Evolutionary conservation across 169 alveolate genomes (phyloP).

Genomic region (Babesia caballi): DNA sequence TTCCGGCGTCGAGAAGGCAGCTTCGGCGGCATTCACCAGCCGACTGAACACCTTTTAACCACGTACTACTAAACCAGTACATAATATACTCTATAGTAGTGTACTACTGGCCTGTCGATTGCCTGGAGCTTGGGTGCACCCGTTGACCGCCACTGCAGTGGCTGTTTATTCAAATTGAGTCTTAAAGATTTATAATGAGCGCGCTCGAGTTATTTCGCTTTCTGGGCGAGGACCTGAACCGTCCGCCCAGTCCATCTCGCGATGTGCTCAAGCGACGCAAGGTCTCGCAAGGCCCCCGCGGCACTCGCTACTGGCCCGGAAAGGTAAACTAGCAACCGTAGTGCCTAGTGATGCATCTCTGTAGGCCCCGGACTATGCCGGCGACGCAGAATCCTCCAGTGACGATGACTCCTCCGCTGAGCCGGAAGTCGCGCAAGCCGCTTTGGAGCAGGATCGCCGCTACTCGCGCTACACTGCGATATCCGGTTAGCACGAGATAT

Average conservation of each 20-base stretch:
- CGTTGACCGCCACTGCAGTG: too few species aligned
- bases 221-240: constrained; percentile 58
- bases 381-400: constrained; percentile 1
- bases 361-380: constrained; percentile 51
- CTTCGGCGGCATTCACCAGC: constrained; percentile 17
- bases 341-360: neutral
- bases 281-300: constrained; percentile 24
- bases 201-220: constrained; percentile 51
- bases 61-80: neutral
- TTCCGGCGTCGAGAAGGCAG: constrained; percentile 31
- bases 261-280: constrained; percentile 46
- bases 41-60: constrained; percentile 35
- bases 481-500: neutral
- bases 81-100: neutral
- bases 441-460: constrained; percentile 51
- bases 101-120: too few species aligned
- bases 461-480: constrained; percentile 18
- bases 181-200: constrained; percentile 29
- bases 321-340: constrained; percentile 17
- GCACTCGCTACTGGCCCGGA: constrained; percentile 66
- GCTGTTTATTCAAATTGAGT: neutral
- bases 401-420: constrained; percentile 26
- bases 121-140: too few species aligned
- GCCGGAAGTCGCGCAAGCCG: constrained; percentile 33
- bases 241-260: constrained; percentile 50